Conservation (phyloP, 352 stramenopile genomes). For the Pythium biforme region DNA sequence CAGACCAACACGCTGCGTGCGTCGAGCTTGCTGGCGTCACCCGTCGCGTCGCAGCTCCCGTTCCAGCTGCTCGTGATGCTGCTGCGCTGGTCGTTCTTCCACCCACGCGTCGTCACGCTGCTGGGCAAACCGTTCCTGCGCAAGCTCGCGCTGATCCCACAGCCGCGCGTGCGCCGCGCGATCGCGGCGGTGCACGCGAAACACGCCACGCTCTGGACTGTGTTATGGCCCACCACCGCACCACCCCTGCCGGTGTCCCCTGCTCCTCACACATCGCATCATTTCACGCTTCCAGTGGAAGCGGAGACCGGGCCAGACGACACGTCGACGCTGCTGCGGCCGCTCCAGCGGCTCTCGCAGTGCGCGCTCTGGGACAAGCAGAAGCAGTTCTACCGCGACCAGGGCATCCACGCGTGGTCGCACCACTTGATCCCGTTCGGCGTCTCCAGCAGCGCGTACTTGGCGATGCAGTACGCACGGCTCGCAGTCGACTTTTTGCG, state of each 20-base stretch:
- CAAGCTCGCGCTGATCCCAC: conserved; percentile 50
- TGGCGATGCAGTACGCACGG: conserved; percentile 61
- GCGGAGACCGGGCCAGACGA: no score
- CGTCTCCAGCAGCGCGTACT: conserved; percentile 77
- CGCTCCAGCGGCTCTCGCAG: conserved; percentile 37
- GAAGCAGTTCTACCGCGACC: conserved; percentile 78
- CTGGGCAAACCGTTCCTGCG: conserved; percentile 44
- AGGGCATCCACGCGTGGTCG: conserved; percentile 76
- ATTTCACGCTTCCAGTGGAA: neutral
- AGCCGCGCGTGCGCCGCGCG: conserved; percentile 37
- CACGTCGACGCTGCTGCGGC: conserved; percentile 8
- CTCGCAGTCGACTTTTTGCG: conserved; percentile 23
- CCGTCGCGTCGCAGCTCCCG: conserved; percentile 36
- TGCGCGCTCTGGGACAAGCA: conserved; percentile 71
- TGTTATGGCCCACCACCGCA: neutral
- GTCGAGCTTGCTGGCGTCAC: conserved; percentile 36
- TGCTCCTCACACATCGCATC: neutral
- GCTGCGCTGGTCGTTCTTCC: conserved; percentile 73
- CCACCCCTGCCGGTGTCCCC: no score
- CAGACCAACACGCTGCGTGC: neutral
- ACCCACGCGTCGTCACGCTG: conserved; percentile 39
- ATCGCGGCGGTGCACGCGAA: conserved; percentile 33
- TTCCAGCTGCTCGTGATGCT: conserved; percentile 72
- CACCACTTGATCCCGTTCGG: conserved; percentile 69
- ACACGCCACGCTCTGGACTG: conserved; percentile 34